phyloP scores from a whole-genome alignment of 495 filamentous ascomycete species.

The Penicillium waksmanii region DNA sequence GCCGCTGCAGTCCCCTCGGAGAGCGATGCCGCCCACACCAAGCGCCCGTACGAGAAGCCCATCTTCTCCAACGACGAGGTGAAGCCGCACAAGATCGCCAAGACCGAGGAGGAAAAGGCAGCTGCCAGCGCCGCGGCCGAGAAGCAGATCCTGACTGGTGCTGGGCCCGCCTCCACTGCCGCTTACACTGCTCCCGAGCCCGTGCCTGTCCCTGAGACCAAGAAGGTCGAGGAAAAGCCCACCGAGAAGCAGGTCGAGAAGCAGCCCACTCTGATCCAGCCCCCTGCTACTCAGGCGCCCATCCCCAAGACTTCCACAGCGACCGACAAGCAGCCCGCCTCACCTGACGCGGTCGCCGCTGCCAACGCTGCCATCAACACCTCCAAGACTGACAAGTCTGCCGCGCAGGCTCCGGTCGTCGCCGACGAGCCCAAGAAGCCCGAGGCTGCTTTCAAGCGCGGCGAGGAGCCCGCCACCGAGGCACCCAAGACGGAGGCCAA shows the following conservation, averaged over 20 bases:
- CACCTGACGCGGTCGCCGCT: constrained; percentile 31
- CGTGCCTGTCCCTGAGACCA: constrained; percentile 15
- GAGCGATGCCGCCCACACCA: constrained; percentile 25
- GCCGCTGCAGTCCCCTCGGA: constrained; percentile 22
- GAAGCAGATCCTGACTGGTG: constrained; percentile 26
- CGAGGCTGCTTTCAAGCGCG: constrained; percentile 30
- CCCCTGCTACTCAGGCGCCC: constrained; percentile 2
- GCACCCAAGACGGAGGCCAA: constrained; percentile 43
- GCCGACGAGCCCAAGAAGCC: constrained; percentile 27
- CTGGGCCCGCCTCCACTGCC: constrained; percentile 31
- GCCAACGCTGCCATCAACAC: constrained; percentile 31
- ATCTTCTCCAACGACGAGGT: constrained; percentile 35
- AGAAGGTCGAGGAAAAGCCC: constrained; percentile 46
- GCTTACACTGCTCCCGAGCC: constrained; percentile 30
- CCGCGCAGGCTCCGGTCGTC: constrained; percentile 13
- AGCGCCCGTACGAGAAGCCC: constrained; percentile 39
- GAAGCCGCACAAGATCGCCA: constrained; percentile 36
- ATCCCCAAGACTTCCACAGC: constrained; percentile 12
- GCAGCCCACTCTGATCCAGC: constrained; percentile 41
- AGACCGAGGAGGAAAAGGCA: constrained; percentile 34
- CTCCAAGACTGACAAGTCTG: constrained; percentile 28
- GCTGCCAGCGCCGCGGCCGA: constrained; percentile 20
- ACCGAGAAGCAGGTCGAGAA: constrained; percentile 24
- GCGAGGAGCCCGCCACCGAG: constrained; percentile 41
- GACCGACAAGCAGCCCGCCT: constrained; percentile 13